Evolutionary conservation across 306 rosid genomes (phyloP).

Genomic region (Cucurbita pepo): DNA sequence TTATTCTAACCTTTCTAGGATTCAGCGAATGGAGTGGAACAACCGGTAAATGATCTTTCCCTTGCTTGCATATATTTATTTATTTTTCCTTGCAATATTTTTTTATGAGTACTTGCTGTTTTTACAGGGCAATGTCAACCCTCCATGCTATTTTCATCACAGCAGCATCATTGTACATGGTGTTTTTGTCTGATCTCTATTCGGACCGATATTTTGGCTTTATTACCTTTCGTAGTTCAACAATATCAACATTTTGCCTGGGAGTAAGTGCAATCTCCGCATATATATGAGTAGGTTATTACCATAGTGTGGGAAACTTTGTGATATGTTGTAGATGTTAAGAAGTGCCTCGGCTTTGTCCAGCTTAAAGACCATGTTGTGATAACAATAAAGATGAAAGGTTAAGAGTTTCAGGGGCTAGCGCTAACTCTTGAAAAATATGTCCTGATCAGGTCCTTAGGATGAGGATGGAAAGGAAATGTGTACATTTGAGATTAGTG

Average conservation of each 20-base stretch:
- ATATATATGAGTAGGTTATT: background rate
- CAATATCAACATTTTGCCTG: conserved; percentile 44
- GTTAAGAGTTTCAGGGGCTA: background rate
- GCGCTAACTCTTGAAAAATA: background rate
- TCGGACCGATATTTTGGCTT: conserved; percentile 32
- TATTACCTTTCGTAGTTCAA: conserved; percentile 43
- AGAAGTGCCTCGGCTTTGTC: background rate
- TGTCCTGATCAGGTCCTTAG: background rate
- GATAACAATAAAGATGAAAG: background rate
- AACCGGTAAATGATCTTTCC: conserved; percentile 42
- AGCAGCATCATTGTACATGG: conserved; percentile 56
- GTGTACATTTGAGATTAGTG: background rate
- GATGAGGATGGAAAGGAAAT: background rate
- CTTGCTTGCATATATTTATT: conserved; percentile 1
- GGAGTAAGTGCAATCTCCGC: conserved; percentile 43
- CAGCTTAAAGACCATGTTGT: background rate
- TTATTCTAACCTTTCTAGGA: conserved; percentile 57
- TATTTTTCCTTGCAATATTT: conserved; percentile 4
- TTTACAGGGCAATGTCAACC: conserved; percentile 73
- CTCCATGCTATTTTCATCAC: conserved; percentile 77
- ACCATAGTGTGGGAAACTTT: background rate
- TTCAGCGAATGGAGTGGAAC: conserved; percentile 78
- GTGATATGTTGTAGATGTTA: background rate
- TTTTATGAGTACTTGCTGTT: conserved; percentile 4
- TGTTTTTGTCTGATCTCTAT: conserved; percentile 64